Evolutionary conservation across 805 yeast genomes (phyloP).

Genomic region (Barnettozyma botsteinii): DNA sequence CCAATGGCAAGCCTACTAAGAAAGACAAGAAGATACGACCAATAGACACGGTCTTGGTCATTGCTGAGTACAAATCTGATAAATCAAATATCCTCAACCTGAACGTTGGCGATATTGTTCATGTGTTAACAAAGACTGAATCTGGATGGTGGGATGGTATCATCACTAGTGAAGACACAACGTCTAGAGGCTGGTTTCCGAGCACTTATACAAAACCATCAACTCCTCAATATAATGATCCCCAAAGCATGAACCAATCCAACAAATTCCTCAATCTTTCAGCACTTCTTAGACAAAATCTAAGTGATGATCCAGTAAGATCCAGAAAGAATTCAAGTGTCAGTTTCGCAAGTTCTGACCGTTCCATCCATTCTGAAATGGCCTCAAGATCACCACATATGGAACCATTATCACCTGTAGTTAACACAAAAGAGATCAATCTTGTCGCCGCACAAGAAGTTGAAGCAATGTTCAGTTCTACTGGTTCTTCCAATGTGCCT

Average conservation of each 20-base stretch:
- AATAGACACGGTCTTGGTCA: conserved; percentile 55
- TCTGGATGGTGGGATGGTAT: conserved; percentile 91
- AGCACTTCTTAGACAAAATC: conserved; percentile 21
- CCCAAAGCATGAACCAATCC: not conserved
- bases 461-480: conserved; percentile 31
- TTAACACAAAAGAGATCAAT: conserved; percentile 18
- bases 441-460: conserved; percentile 32
- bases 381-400: conserved; percentile 7
- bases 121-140: conserved; percentile 58
- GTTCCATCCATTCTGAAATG: conserved; percentile 27
- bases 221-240: conserved; percentile 10
- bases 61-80: conserved; percentile 50
- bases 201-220: conserved; percentile 46
- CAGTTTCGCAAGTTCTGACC: conserved; percentile 37
- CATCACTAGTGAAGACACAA: conserved; percentile 25
- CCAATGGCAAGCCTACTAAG: not conserved
- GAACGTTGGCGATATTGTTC: conserved; percentile 60
- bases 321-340: conserved; percentile 44
- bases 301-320: conserved; percentile 20
- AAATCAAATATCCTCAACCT: conserved; percentile 48
- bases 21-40: conserved; percentile 16
- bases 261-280: conserved; percentile 17
- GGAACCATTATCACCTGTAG: conserved; percentile 14
- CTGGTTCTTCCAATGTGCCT: conserved; percentile 32
- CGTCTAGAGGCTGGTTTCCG: conserved; percentile 82